These are phyloP conservation scores for Penicillium oxalicum DNA, from an alignment of 2,329 filamentous ascomycete species.

Conservation along the genomic window DNA sequence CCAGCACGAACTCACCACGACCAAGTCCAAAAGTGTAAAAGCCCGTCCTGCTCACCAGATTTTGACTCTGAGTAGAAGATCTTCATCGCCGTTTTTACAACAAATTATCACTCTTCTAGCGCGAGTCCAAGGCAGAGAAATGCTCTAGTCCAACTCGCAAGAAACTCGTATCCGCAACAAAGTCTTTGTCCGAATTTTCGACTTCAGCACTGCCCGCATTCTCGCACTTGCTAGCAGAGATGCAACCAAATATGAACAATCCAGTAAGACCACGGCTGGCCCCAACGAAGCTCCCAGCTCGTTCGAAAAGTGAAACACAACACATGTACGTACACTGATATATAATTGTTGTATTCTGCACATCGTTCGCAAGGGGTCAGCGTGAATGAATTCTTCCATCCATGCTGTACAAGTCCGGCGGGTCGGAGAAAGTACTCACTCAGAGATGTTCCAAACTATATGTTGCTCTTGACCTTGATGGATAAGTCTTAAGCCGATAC, in stretches of 20 bases:
- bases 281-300: too few relatives aligned
- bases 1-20: conserved; percentile 1
- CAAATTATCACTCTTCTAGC: conserved; percentile 12
- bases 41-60: neutral
- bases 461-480: too few relatives aligned
- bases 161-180: conserved; percentile 7
- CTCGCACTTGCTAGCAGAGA: conserved; percentile 10
- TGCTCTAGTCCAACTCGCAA: conserved; percentile 5
- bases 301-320: too few relatives aligned
- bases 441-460: too few relatives aligned
- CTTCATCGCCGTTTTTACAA: conserved; percentile 12
- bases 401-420: too few relatives aligned
- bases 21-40: conserved; percentile 1
- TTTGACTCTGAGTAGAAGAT: conserved; percentile 10
- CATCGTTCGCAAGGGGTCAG: too few relatives aligned
- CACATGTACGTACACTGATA: too few relatives aligned
- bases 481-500: too few relatives aligned
- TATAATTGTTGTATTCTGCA: too few relatives aligned
- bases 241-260: conserved; percentile 11
- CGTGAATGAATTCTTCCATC: too few relatives aligned
- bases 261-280: too few relatives aligned
- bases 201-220: conserved; percentile 11
- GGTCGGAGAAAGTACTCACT: too few relatives aligned
- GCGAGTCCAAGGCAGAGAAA: conserved; percentile 7
- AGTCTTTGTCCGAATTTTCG: conserved; percentile 9